A percentile compares a stretch with the other conserved stretches of the same genome.
These are phyloP conservation scores for Diutina mesorugosa DNA, from an alignment of 1,139 yeast species.

Conservation along the genomic window DNA sequence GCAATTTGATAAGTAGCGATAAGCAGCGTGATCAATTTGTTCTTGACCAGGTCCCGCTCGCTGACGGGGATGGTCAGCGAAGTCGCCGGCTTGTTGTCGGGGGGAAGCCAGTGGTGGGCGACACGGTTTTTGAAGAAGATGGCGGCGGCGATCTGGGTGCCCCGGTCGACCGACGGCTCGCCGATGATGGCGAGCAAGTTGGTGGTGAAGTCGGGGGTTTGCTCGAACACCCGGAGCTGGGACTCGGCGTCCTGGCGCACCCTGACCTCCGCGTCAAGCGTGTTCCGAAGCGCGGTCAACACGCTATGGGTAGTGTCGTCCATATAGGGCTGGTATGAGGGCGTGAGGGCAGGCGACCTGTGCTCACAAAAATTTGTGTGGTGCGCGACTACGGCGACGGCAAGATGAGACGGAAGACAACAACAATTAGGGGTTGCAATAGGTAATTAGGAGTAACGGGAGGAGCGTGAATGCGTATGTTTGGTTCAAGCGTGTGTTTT, in stretches of 20 bases:
- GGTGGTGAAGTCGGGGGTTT: slow-evolving; percentile 44
- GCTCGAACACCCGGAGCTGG: slow-evolving; percentile 26
- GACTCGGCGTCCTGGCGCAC: slow-evolving; percentile 30
- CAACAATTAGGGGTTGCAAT: too few species aligned
- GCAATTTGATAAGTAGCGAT: slow-evolving; percentile 21
- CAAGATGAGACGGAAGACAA: not conserved
- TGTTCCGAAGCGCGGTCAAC: slow-evolving; percentile 5
- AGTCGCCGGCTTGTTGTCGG: slow-evolving; percentile 21
- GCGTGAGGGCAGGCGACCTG: not conserved
- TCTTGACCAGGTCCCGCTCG: slow-evolving; percentile 42
- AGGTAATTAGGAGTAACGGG: too few species aligned
- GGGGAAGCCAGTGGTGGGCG: slow-evolving; percentile 40
- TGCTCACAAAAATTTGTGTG: not conserved
- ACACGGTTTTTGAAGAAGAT: slow-evolving; percentile 59
- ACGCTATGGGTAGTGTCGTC: not conserved
- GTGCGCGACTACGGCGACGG: not conserved
- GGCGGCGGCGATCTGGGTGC: slow-evolving; percentile 49
- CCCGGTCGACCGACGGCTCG: slow-evolving; percentile 31
- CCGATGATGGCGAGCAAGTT: slow-evolving; percentile 40
- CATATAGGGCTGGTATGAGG: not conserved
- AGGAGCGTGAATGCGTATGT: too few species aligned
- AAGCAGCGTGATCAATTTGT: slow-evolving; percentile 34
- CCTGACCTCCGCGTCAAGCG: slow-evolving; percentile 26
- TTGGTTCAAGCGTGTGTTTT: too few species aligned
- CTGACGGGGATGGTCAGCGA: slow-evolving; percentile 22